Evolutionary conservation across 139 green algal species (phyloP), one percentile per base, ranked within the genome.

Genomic region (Chloropicon primus): DNA sequence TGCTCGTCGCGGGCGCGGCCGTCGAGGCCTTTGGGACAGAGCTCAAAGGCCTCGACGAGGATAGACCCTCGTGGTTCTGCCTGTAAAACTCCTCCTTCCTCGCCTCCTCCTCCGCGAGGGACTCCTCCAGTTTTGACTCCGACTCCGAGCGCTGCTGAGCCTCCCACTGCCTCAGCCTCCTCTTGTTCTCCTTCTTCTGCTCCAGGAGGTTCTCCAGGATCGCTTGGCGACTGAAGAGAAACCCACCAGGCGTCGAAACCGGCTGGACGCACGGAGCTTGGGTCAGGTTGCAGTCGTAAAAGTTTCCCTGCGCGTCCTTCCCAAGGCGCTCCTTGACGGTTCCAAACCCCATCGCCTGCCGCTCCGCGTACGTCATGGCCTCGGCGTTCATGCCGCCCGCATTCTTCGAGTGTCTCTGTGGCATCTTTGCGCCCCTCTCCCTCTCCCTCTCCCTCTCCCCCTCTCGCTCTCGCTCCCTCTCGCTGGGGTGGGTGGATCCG

Each of bases 241-340:
- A 87, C 21, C 93, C 93, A 24, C 90, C 74, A 2, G 89, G 91
- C 0, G 89, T 95, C 21, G 87, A 80, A 2, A 97, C 89, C 0
- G 93, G 92, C 82, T 98, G 92, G 86, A 93, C 86, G 27, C 71
- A 74, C 25, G 76, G 10, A 2, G 84, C 83, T 10, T 97, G 81
- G 0, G 92, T 95, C 0, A 97, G 76, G 28, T 87, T 86, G 86
- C 92, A 97, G 78, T 97, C 92, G 62, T 93, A 90, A 77, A 87
- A 97, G 79, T 93, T 95, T 26, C 91, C 92, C 0, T 93, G 72
- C 0, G 91, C 90, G 80, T 94, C 93, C 90, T 97, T 97, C 26
- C 93, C 92, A 1, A 98, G 80, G 0, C 93, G 81, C 85, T 97
- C 92, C 62, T 85, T 88, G 0, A 94, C 85, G 1, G 91, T 97